phyloP scores from a whole-genome alignment of 768 basidiomycete species.

The Tubosaeta sp. region DNA sequence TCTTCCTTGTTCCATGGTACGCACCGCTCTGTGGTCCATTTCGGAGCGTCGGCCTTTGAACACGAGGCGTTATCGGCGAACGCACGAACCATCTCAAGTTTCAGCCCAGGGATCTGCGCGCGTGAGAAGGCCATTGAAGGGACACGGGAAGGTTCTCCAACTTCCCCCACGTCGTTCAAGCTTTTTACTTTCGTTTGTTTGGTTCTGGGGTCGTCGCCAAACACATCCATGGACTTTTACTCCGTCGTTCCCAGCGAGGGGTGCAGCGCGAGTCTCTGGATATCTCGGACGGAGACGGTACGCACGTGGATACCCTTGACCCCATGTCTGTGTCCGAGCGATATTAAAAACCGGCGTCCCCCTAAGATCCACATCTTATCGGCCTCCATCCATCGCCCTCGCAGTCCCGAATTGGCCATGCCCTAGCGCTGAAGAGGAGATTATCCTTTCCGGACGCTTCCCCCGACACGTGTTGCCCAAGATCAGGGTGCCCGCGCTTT shows the following conservation, averaged over 20 bases:
- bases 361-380: conserved; percentile 26
- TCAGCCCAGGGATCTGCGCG: neutral
- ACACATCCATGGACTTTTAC: conserved; percentile 1
- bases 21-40: neutral
- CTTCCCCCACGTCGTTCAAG: neutral
- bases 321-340: conserved; percentile 5
- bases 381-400: neutral
- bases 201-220: conserved; percentile 11
- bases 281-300: neutral
- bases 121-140: neutral
- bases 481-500: conserved; percentile 13
- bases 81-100: neutral
- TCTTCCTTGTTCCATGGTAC: neutral
- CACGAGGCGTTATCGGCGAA: neutral
- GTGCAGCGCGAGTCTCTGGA: neutral
- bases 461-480: conserved; percentile 20
- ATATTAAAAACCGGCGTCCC: conserved; percentile 1
- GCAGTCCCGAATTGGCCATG: conserved; percentile 16
- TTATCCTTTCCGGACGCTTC: conserved; percentile 5
- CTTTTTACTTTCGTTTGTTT: conserved; percentile 10
- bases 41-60: neutral
- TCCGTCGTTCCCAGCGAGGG: neutral
- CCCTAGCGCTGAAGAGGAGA: conserved; percentile 8
- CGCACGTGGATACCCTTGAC: conserved; percentile 16
- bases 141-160: neutral